Evolutionary conservation across 2,329 filamentous ascomycete species (phyloP), one percentile per base, ranked within the genome.

Genomic region (Neofusicoccum umdonicola): DNA sequence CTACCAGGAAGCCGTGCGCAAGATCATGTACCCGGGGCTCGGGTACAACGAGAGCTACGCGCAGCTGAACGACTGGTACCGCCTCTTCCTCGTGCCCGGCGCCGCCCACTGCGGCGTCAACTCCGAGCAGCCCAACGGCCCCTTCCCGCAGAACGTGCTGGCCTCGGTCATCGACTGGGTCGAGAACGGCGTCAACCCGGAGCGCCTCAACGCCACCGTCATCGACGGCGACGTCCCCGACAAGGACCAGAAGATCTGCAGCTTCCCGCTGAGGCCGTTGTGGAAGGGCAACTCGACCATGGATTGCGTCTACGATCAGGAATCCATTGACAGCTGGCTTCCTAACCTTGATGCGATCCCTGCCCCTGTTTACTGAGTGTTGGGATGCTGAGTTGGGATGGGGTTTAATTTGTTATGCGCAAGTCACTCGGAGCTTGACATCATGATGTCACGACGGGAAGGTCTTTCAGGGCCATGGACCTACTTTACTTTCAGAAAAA

Each of bases 1-100:
- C 69, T 88, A 86, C 77, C 82, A 79, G 73, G 78, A 87, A 62
- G 81, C 82, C 2, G 84, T 87, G 42, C 80, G 81, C 45, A 69
- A 69, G 2, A 76, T 81, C 72, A 84, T 86, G 82, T 83, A 82
- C 70, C 76, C 79, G 4, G 67, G 76, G 15, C 42, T 78, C 4
- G 70, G 73, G 3, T 77, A 76, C 65, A 73, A 78, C 5, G 76
- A 79, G 8, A 76, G 76, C 9, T 71, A 77, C 11, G 69, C 75
- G 5, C 77, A 80, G 1, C 73, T 87, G 6, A 71, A 78, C 35
- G 80, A 83, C 15, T 87, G 82, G 78, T 87, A 86, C 73, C 79
- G 81, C 62, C 76, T 87, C 42, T 86, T 81, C 73, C 78, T 85
- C 0, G 70, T 87, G 22, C 84, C 84, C 0, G 84, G 84, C 35